Evolutionary conservation across 2,329 filamentous ascomycete genomes (phyloP), one percentile per base, ranked within the genome.

Genomic region (Xylaria sp.): DNA sequence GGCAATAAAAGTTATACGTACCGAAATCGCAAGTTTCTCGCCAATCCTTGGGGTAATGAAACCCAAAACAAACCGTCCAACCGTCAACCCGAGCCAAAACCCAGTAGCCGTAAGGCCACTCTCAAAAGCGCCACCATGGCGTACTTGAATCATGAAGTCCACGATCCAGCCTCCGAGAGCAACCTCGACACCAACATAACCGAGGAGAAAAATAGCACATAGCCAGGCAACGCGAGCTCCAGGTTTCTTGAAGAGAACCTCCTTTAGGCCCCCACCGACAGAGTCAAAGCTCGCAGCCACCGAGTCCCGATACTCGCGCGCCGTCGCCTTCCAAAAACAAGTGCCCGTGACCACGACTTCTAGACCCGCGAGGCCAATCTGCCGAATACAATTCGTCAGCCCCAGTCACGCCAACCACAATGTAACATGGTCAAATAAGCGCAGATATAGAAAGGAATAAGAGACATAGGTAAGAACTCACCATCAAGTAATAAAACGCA

Each of bases 121-220:
- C 0, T 88, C 87, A 72, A 94, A 94, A 0, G 87, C 80, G 3
- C 82, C 85, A 0, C 89, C 91, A n/a, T 89, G 79, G 6, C 93
- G 87, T 6, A 93, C 89, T 39, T 88, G 85, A 30, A 93, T 89
- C 91, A 96, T 95, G 78, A 96, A 95, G 5, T 90, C 89, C 60
- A 94, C 90, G 65, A 96, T 92, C 93, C 93, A 96, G 5, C 93
- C 93, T 23, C 91, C 91, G 0, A 94, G 84, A 0, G 90, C 89
- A 52, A 92, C 90, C 78, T 96, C 92, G 1, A 89, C 83, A 8
- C 93, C 93, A 0, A 94, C 90, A 74, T 95, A 95, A 36, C 87
- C 87, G 12, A 96, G 85, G 25, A 95, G 82, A 78, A 95, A 96
- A 0, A 90, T 69, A 0, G 92, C 85, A 70, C 87, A 88, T n/a